Conservation (phyloP, 169 alveolate genomes). For the Babesia ovata region DNA sequence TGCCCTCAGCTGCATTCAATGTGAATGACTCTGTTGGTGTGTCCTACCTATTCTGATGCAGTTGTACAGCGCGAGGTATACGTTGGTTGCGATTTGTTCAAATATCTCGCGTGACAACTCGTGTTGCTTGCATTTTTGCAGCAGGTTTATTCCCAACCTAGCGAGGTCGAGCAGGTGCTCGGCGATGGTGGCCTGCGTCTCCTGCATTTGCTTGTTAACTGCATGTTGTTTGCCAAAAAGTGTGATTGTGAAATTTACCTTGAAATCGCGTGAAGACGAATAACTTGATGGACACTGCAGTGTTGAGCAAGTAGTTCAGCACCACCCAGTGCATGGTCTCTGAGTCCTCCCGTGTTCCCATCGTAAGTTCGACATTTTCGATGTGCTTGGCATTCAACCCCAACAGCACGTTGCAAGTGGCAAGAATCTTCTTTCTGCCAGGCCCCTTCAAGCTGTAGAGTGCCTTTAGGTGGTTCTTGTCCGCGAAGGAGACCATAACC, state of each 20-base stretch:
- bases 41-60: constrained; percentile 35
- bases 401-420: not conserved
- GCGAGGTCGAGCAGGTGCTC: constrained; percentile 29
- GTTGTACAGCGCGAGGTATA: constrained; percentile 21
- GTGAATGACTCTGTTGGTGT: not conserved
- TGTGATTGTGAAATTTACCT: not conserved
- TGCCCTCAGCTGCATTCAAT: constrained; percentile 18
- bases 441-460: constrained; percentile 20
- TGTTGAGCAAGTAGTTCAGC: constrained; percentile 23
- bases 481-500: constrained; percentile 20
- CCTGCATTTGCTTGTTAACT: constrained; percentile 19
- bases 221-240: not conserved
- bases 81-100: constrained; percentile 26
- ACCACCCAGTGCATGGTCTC: constrained; percentile 24
- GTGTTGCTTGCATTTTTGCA: not conserved
- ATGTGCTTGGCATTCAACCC: not conserved
- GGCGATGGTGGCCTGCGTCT: not conserved
- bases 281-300: constrained; percentile 31
- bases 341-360: not conserved
- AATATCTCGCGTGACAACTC: not conserved
- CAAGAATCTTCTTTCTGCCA: constrained; percentile 10
- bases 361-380: not conserved
- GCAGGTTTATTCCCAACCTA: constrained; percentile 9
- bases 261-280: constrained; percentile 17
- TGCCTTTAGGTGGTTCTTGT: constrained; percentile 18